Evolutionary conservation across 1,139 yeast genomes (phyloP), one percentile per base, ranked within the genome.

Genomic region (Taiozyma sp.): DNA sequence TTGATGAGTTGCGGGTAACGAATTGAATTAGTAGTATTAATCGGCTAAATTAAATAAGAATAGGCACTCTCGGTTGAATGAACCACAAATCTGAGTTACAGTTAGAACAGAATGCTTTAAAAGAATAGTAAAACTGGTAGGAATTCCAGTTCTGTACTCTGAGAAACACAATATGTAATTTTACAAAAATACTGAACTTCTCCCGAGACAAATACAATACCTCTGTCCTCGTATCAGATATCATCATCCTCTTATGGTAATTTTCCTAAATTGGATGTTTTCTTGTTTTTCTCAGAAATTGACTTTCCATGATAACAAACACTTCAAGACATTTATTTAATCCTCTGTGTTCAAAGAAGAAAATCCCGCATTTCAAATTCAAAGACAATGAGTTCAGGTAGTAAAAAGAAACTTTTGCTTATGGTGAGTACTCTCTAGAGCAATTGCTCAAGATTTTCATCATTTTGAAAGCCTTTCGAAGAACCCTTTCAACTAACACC

Each of bases 371-470:
- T 9, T 29, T 29, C 32, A 29, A 29, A 29, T 27, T 8, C 36
- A 32, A 16, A 13, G 10, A 38, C 8, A 8, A 61, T 61, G 64
- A 60, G 64, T 34, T 51, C 59, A 4, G 54, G 54, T 8, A 59
- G 64, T 44, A 62, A 62, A 50, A 79, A 79, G 65, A 80, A 80
- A 62, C 72, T 80, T 40, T 72, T 80, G 47, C 69, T 80, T 30
- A 80, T 80, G 79, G 77, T 73, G 58, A 30, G 74, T 62, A 32
- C 16, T n/a, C 3, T 13, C 9, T 4, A 32, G 16, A 6, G 36
- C 19, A 32, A 32, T 8, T 10, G 19, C 19, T n/a, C 9, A 32
- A n/a, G 36, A n/a, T 14, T 14, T 39, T 9, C 30, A 8, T 7
- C 12, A 19, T 28, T 28, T 28, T 10, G 8, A 28, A 28, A 10